Evolutionary conservation across 768 basidiomycete species (phyloP).

Genomic region (Suillus variegatus): DNA sequence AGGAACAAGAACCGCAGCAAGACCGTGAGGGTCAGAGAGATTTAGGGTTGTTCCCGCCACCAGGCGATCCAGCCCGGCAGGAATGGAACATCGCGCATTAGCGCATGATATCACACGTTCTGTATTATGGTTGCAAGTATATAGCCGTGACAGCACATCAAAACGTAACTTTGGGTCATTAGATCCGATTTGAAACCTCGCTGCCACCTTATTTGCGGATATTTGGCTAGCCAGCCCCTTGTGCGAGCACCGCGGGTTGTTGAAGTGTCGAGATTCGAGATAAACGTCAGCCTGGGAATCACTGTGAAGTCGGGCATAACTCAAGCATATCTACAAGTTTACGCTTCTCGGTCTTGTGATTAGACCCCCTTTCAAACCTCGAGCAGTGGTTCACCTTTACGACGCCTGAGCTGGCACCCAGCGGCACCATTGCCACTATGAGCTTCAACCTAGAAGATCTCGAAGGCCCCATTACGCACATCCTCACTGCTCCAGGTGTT

Average conservation of each 20-base stretch:
- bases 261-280: conserved; percentile 2
- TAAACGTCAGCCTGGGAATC: conserved; percentile 7
- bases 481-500: conserved; percentile 74
- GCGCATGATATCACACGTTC: conserved; percentile 10
- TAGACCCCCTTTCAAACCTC: not conserved
- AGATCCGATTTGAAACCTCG: not conserved
- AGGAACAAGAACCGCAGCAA: conserved; percentile 50
- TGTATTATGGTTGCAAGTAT: not conserved
- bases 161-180: not conserved
- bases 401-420: conserved; percentile 4
- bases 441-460: conserved; percentile 53
- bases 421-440: conserved; percentile 37
- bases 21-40: conserved; percentile 34
- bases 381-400: not conserved
- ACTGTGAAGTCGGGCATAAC: not conserved
- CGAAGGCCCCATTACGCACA: conserved; percentile 62
- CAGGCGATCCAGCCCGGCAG: conserved; percentile 61
- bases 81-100: conserved; percentile 67
- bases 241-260: conserved; percentile 3
- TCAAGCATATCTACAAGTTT: not conserved
- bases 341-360: not conserved
- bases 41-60: conserved; percentile 58
- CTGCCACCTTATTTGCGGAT: not conserved
- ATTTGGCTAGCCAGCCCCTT: not conserved
- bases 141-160: not conserved